phyloP scores from a whole-genome alignment of 2,329 filamentous ascomycete species.

The Cladosporium sp. region DNA sequence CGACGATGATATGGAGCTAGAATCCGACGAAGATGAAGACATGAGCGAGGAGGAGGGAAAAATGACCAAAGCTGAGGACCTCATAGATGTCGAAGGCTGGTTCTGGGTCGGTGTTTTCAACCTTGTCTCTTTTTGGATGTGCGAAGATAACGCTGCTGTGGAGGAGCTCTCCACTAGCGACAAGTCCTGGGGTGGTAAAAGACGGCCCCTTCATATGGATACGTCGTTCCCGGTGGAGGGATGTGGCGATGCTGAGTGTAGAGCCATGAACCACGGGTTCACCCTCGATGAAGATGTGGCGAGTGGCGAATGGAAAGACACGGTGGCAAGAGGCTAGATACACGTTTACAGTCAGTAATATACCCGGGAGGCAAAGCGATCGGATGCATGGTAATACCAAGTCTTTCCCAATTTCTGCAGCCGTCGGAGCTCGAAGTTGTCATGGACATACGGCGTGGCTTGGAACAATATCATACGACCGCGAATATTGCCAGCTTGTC shows the following conservation, averaged over 20 bases:
- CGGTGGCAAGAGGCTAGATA: too few relatives aligned
- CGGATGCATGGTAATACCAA: too few relatives aligned
- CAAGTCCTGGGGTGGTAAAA: conserved; percentile 4
- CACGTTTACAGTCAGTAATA: too few relatives aligned
- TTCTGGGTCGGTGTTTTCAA: background rate
- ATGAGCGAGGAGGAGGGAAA: background rate
- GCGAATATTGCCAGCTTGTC: too few relatives aligned
- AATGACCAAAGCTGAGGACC: background rate
- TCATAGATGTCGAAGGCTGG: background rate
- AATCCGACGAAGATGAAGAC: background rate
- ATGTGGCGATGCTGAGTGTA: background rate
- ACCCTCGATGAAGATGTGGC: too few relatives aligned
- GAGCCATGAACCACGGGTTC: too few relatives aligned
- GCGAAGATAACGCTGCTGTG: conserved; percentile 5
- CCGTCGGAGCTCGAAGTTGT: too few relatives aligned
- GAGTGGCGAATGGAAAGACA: too few relatives aligned
- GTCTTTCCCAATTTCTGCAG: too few relatives aligned
- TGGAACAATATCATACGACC: too few relatives aligned
- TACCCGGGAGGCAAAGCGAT: too few relatives aligned
- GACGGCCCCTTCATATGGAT: background rate
- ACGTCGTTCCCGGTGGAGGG: conserved; percentile 1
- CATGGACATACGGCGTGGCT: too few relatives aligned
- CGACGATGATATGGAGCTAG: background rate
- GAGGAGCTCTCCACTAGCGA: conserved; percentile 3
- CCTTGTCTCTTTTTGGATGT: background rate